Base-by-base conservation (phyloP, 2,329 filamentous ascomycete genomes). In the Penicillium sp. region DNA sequence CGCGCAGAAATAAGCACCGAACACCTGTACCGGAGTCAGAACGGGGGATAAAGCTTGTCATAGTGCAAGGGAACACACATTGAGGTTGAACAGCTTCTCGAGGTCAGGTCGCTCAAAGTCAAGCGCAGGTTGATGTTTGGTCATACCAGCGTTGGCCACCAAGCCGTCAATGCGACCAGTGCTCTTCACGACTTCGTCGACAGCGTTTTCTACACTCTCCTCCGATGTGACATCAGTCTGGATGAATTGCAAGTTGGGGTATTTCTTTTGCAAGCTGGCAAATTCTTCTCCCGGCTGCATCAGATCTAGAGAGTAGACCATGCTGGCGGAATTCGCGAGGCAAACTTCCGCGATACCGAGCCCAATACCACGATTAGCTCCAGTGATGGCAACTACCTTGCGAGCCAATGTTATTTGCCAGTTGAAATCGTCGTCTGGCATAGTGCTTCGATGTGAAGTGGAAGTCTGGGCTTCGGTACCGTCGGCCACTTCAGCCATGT, bases 291-390 rank as follows among this genome's bases (percentile, higher is more conserved):
- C 64, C 0, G 71, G 70, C 18, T 70, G 66, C 52, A 69, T 66
- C 42, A 77, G 65, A 61, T 78, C 75, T 40, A 78, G 64, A n/a
- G 71, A 75, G 66, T 73, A 77, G 45, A 77, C 70, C 32, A 56
- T 59, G 27, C 67, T 69, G 31, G 77, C 77, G 3, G 65, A 65
- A 61, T 80, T 80, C 58, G 71, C 73, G 8, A 80, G 70, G 58
- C 76, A 79, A 42, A 76, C 73, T 59, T 80, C 74, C n/a, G 77
- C 77, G 45, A 80, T 73, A n/a, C 75, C 77, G 5, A 79, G 70
- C 10, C 76, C 77, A 42, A 79, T 79, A 3, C 59, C 59, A 3
- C 59, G 55, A 36, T 62, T 62, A 31, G 58, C 59, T 44, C 57
- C 57, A 14, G 48, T 77, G 72, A 57, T 75, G 64, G 55, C 65